Evolutionary conservation across 1,284 basidiomycete genomes (phyloP).

Genomic region (Trichosporon coremiiforme): DNA sequence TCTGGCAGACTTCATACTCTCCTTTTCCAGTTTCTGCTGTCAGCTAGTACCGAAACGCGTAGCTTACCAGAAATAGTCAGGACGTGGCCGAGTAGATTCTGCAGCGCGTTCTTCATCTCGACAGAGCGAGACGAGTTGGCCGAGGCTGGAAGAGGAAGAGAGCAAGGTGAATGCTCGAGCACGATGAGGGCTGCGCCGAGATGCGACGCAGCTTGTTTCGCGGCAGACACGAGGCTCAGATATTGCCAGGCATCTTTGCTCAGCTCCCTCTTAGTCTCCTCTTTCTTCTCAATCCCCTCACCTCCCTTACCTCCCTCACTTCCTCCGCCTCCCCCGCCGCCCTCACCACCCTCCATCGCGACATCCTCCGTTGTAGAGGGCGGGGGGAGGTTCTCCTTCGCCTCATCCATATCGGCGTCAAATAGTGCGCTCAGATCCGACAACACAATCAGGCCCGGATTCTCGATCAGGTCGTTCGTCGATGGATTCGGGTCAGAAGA

Average conservation of each 20-base stretch:
- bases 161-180: background rate
- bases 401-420: constrained; percentile 32
- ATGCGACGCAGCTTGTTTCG: background rate
- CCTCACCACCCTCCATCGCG: background rate
- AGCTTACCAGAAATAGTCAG: background rate
- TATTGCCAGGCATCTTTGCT: background rate
- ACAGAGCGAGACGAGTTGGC: background rate
- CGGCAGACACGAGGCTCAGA: background rate
- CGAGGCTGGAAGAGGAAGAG: background rate
- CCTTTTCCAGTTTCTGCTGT: background rate
- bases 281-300: constrained; percentile 15
- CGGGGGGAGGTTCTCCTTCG: constrained; percentile 38
- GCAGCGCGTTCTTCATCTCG: background rate
- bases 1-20: background rate
- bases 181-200: constrained; percentile 2
- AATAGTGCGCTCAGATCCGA: constrained; percentile 43
- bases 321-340: too few relatives aligned
- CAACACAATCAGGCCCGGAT: constrained; percentile 41
- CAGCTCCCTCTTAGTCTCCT: background rate
- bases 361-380: background rate
- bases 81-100: background rate
- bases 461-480: constrained; percentile 20
- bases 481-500: constrained; percentile 6
- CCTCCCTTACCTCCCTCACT: background rate
- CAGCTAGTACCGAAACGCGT: background rate